These are phyloP conservation scores for Penicillium sp. DNA, from an alignment of 2,329 filamentous ascomycete species.

Conservation along the genomic window DNA sequence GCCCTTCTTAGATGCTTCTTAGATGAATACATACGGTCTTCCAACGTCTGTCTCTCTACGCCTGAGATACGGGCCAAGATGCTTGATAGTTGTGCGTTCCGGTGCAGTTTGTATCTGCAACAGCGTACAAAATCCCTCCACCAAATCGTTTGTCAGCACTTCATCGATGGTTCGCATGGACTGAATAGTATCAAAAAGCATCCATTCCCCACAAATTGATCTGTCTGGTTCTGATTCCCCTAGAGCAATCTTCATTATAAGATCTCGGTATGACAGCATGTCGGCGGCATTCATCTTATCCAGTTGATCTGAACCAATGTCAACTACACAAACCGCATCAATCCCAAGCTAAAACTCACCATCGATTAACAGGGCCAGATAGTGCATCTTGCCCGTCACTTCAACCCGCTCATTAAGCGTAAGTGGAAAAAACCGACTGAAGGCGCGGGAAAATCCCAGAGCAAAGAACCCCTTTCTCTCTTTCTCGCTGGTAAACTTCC, in stretches of 20 bases:
- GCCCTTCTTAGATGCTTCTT: too few species aligned
- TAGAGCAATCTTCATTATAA: conserved; percentile 9
- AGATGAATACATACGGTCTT: conserved; percentile 8
- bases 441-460: conserved; percentile 19
- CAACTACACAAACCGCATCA: not conserved
- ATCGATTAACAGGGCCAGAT: conserved; percentile 18
- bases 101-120: conserved; percentile 15
- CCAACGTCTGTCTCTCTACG: conserved; percentile 17
- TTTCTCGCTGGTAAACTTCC: conserved; percentile 15
- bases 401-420: conserved; percentile 14
- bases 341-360: conserved; percentile 1
- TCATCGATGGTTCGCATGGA: conserved; percentile 13
- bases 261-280: conserved; percentile 16
- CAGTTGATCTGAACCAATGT: conserved; percentile 14
- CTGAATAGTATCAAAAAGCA: conserved; percentile 16
- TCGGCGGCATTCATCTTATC: conserved; percentile 19
- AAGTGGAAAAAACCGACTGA: conserved; percentile 16
- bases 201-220: conserved; percentile 13
- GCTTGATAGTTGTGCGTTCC: conserved; percentile 9
- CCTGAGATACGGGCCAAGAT: conserved; percentile 18
- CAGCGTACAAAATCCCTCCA: conserved; percentile 17
- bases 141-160: conserved; percentile 6
- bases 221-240: conserved; percentile 7
- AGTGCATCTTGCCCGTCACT: conserved; percentile 16
- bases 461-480: conserved; percentile 14